Percentiles rank a stretch among this genome's conserved stretches.
These are phyloP conservation scores for Boletus rubropictus DNA, from an alignment of 768 basidiomycete genomes.

Conservation along the genomic window DNA sequence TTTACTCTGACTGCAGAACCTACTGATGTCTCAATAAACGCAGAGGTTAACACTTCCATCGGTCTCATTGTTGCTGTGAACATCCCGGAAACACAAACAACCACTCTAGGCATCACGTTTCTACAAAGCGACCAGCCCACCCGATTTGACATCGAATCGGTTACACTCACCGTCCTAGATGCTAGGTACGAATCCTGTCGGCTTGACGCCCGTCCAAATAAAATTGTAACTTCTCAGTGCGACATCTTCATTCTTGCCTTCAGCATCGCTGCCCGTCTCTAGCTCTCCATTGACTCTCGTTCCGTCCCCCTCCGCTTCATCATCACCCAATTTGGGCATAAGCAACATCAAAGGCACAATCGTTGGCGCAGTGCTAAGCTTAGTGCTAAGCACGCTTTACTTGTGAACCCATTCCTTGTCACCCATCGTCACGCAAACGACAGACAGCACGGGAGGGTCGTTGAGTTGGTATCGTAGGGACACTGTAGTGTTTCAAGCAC, in stretches of 20 bases:
- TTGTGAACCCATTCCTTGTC: slow-evolving; percentile 6
- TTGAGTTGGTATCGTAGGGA: not conserved
- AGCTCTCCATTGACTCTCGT: slow-evolving; percentile 19
- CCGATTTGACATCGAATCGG: slow-evolving; percentile 35
- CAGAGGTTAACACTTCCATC: slow-evolving; percentile 38
- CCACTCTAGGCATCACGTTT: slow-evolving; percentile 41
- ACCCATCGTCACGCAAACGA: slow-evolving; percentile 6
- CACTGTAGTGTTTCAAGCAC: not conserved
- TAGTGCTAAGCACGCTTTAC: slow-evolving; percentile 8
- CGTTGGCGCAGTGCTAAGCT: slow-evolving; percentile 14
- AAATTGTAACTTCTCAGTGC: slow-evolving; percentile 11
- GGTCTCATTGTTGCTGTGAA: slow-evolving; percentile 35
- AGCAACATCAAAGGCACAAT: slow-evolving; percentile 7
- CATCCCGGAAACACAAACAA: slow-evolving; percentile 36
- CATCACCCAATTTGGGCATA: slow-evolving; percentile 1
- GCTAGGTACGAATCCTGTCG: slow-evolving; percentile 27
- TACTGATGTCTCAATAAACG: slow-evolving; percentile 31
- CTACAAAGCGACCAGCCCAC: slow-evolving; percentile 23
- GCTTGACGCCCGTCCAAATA: not conserved
- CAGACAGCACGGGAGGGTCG: not conserved
- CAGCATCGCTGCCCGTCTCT: slow-evolving; percentile 18
- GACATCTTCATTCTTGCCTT: slow-evolving; percentile 26
- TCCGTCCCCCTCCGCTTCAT: slow-evolving; percentile 5
- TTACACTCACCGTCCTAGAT: slow-evolving; percentile 35
- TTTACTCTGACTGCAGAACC: slow-evolving; percentile 41